Conservation (phyloP, 805 yeast species). For the Ascoidea tarda region DNA sequence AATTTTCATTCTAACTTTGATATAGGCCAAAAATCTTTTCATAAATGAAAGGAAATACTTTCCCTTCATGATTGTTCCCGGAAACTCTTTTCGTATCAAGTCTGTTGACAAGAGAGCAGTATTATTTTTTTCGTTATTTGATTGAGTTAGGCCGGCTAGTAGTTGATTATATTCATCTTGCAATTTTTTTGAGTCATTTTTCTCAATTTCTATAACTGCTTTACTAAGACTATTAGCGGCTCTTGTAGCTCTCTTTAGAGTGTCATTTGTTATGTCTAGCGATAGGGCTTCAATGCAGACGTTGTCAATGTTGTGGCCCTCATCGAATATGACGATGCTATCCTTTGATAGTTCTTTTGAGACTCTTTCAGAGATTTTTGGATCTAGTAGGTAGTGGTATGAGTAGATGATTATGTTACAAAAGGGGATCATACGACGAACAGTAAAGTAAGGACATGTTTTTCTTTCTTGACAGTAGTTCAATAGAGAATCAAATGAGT, state of each 20-base stretch:
- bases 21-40: constrained; percentile 83
- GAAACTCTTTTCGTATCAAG: constrained; percentile 81
- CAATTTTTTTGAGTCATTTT: constrained; percentile 67
- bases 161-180: constrained; percentile 85
- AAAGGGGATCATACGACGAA: constrained; percentile 91
- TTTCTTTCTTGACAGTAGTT: constrained; percentile 65
- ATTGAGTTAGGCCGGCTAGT: constrained; percentile 78
- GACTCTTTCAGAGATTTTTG: constrained; percentile 93
- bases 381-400: constrained; percentile 90
- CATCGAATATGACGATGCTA: constrained; percentile 90
- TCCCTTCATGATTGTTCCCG: constrained; percentile 94
- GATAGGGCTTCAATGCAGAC: constrained; percentile 95
- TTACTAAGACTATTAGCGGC: constrained; percentile 73
- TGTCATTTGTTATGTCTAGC: constrained; percentile 83
- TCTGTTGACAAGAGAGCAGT: constrained; percentile 28
- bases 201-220: constrained; percentile 76
- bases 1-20: constrained; percentile 95
- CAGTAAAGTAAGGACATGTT: constrained; percentile 94
- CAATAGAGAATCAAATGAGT: constrained; percentile 76
- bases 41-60: constrained; percentile 93
- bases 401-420: constrained; percentile 94
- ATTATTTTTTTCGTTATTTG: constrained; percentile 47
- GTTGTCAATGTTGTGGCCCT: constrained; percentile 97
- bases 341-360: constrained; percentile 86
- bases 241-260: constrained; percentile 69